Conservation (phyloP, 176 grass and related monocot genomes). For the Musa troglodytarum region DNA sequence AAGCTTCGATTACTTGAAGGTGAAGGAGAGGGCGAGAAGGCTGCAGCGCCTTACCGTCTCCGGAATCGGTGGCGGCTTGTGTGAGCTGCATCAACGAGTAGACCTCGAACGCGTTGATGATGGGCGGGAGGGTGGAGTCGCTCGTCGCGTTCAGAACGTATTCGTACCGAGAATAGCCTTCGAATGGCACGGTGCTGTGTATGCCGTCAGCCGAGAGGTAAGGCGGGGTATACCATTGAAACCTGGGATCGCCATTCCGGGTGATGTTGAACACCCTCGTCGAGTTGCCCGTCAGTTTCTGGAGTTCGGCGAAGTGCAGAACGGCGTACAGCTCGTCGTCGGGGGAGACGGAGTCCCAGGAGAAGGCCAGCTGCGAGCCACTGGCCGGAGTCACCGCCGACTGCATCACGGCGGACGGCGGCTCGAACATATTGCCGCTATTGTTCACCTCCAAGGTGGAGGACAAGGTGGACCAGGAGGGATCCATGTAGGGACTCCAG, state of each 20-base stretch:
- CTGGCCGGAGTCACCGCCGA: background rate
- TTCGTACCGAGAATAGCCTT: background rate
- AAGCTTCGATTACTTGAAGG: too few species aligned
- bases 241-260: background rate
- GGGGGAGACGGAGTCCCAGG: background rate
- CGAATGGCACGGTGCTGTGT: background rate
- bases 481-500: background rate
- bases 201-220: background rate
- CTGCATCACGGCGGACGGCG: background rate
- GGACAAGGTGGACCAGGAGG: background rate
- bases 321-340: background rate
- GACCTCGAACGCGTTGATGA: conserved; percentile 24
- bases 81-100: conserved; percentile 9
- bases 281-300: background rate
- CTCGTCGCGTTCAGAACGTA: background rate
- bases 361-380: background rate
- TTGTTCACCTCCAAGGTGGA: background rate
- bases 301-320: conserved; percentile 15
- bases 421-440: background rate
- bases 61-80: background rate
- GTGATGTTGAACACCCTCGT: background rate
- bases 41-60: conserved; percentile 10
- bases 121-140: conserved; percentile 9
- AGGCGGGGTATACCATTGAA: background rate
- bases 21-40: background rate